Conservation (phyloP, 768 basidiomycete species). For the Auricularia cornea region DNA sequence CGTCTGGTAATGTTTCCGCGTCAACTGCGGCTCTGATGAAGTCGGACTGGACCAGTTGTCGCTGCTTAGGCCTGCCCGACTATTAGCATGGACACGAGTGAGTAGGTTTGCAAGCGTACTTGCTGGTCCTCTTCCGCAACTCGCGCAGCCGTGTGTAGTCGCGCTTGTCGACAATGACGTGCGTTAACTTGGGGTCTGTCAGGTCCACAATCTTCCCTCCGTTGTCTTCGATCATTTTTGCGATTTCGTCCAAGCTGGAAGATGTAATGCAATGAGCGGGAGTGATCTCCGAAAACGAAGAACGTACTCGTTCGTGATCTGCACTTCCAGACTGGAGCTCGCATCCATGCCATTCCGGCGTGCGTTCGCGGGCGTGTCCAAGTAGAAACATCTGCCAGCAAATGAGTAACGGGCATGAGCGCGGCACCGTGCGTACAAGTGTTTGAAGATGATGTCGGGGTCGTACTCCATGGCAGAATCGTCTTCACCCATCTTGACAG, state of each 20-base stretch:
- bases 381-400: constrained; percentile 65
- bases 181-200: constrained; percentile 72
- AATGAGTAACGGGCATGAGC: constrained; percentile 4
- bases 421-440: constrained; percentile 55
- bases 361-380: constrained; percentile 77
- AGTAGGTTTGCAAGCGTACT: constrained; percentile 36
- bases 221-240: constrained; percentile 47
- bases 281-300: neutral
- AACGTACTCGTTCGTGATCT: constrained; percentile 46
- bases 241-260: constrained; percentile 47
- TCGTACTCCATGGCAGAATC: constrained; percentile 70
- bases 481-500: constrained; percentile 62
- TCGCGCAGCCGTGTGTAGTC: constrained; percentile 66
- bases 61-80: constrained; percentile 60
- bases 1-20: constrained; percentile 76
- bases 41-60: constrained; percentile 68
- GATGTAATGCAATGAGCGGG: neutral
- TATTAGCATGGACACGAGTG: constrained; percentile 6
- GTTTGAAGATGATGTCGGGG: constrained; percentile 66
- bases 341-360: constrained; percentile 50
- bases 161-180: constrained; percentile 76
- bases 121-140: constrained; percentile 60
- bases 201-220: constrained; percentile 69
- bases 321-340: constrained; percentile 43
- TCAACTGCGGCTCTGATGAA: constrained; percentile 74